These are phyloP conservation scores for Penicillium sp. DNA, from an alignment of 2,329 filamentous ascomycete species.

Conservation along the genomic window DNA sequence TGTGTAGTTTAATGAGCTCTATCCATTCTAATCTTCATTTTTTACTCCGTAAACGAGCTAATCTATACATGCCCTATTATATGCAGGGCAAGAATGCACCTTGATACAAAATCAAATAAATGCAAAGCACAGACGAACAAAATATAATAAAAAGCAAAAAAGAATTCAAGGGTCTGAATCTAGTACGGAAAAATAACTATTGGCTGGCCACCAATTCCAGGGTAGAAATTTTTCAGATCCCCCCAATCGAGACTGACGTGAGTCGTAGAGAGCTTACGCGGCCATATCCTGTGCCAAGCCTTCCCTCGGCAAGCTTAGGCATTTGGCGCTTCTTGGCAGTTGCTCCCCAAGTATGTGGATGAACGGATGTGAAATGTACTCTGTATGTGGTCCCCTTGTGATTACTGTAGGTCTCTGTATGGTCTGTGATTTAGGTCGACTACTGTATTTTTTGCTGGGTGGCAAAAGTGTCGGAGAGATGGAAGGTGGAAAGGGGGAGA, in stretches of 20 bases:
- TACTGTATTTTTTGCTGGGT: not conserved
- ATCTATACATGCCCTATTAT: not conserved
- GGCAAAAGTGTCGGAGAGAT: not conserved
- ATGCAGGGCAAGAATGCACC: constrained; percentile 5
- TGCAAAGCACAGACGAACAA: not conserved
- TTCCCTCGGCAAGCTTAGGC: constrained; percentile 23
- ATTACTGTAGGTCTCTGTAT: no score
- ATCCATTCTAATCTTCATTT: not conserved
- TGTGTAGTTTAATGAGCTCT: constrained; percentile 15
- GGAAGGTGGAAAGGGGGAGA: not conserved
- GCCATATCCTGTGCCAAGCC: constrained; percentile 23
- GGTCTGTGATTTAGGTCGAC: no score
- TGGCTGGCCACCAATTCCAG: not conserved
- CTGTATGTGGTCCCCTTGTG: no score
- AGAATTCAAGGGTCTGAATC: constrained; percentile 4
- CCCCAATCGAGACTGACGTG: constrained; percentile 18
- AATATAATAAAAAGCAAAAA: not conserved
- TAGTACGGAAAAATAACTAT: not conserved
- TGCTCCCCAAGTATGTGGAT: not conserved
- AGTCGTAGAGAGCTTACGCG: constrained; percentile 20
- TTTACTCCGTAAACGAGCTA: no score
- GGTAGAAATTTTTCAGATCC: constrained; percentile 11
- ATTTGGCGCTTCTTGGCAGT: constrained; percentile 23
- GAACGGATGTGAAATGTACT: no score
- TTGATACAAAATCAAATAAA: not conserved